Evolutionary conservation across 2,329 filamentous ascomycete species (phyloP).

Genomic region (Chrysosporium queenslandicum): DNA sequence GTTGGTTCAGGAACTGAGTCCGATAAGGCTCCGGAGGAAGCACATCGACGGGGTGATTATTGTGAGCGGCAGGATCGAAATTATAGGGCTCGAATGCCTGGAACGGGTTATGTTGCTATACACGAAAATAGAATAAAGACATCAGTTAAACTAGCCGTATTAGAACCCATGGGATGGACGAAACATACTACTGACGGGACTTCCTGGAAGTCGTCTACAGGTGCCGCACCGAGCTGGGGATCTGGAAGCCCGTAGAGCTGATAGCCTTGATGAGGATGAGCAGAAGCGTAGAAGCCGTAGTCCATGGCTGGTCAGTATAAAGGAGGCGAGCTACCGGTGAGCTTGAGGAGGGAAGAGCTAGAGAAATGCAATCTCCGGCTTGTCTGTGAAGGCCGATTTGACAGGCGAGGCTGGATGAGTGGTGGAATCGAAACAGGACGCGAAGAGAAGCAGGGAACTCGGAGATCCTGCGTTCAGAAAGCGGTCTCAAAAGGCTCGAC

Average conservation of each 20-base stretch:
- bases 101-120: not conserved
- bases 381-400: too few species aligned
- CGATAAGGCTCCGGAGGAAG: conserved; percentile 3
- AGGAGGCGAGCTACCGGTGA: too few species aligned
- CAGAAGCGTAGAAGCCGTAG: conserved; percentile 7
- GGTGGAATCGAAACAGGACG: conserved; percentile 1
- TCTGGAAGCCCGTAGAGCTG: conserved; percentile 8
- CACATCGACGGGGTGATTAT: not conserved
- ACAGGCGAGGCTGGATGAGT: not conserved
- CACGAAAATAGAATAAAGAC: not conserved
- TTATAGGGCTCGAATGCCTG: conserved; percentile 1
- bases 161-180: too few species aligned
- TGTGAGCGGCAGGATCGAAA: not conserved
- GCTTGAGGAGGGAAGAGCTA: too few species aligned
- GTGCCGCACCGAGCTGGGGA: conserved; percentile 1
- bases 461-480: not conserved
- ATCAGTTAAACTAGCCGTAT: not conserved
- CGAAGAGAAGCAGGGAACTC: not conserved
- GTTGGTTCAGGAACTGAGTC: not conserved
- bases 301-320: conserved; percentile 11
- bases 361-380: too few species aligned
- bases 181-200: conserved; percentile 6
- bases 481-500: not conserved
- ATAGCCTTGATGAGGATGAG: not conserved
- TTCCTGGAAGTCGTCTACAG: conserved; percentile 8